phyloP scores from a whole-genome alignment of 2,329 filamentous ascomycete species.

The Botrytis sinoallii region DNA sequence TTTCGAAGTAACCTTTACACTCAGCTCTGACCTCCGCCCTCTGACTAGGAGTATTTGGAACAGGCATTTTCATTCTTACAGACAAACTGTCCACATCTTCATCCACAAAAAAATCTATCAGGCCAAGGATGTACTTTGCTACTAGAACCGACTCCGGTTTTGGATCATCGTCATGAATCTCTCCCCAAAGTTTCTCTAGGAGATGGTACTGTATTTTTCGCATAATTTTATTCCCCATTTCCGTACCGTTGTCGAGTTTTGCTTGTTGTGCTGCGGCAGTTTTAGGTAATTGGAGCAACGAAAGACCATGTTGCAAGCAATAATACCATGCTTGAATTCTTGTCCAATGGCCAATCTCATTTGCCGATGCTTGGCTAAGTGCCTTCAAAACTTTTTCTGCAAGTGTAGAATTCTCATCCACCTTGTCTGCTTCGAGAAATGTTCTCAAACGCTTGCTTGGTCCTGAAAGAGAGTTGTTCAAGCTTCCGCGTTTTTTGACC shows the following conservation, averaged over 20 bases:
- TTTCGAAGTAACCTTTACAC: background rate
- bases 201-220: conserved; percentile 8
- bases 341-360: conserved; percentile 13
- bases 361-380: background rate
- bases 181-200: conserved; percentile 1
- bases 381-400: background rate
- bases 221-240: background rate
- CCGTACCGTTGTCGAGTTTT: background rate
- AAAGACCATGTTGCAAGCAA: background rate
- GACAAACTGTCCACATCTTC: background rate
- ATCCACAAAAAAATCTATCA: background rate
- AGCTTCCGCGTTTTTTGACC: background rate
- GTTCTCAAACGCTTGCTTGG: conserved; percentile 11
- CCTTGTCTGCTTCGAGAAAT: background rate
- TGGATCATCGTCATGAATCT: background rate
- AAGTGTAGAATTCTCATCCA: background rate
- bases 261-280: conserved; percentile 13
- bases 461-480: background rate
- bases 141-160: background rate
- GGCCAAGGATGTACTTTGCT: background rate
- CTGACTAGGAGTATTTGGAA: background rate
- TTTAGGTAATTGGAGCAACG: background rate
- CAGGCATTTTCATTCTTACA: background rate
- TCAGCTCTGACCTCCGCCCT: background rate
- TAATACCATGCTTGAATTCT: conserved; percentile 16